Evolutionary conservation across 805 yeast species (phyloP), one percentile per base, ranked within the genome.

Genomic region (Pichia pseudocactophila): DNA sequence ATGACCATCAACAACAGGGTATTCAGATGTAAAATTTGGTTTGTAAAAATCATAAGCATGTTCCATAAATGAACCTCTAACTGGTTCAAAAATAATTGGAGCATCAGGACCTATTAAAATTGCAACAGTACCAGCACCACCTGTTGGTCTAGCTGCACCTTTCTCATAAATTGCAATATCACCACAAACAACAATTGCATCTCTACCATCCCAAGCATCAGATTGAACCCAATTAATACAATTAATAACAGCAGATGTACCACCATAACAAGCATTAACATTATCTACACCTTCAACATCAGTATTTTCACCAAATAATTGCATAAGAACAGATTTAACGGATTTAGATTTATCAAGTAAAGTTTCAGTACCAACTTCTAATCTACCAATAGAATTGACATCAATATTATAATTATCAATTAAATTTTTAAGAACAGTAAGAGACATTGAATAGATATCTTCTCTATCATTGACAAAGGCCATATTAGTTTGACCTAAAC

Each of bases 131-230:
- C 98, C 98, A 42, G 95, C 97, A 71, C 98, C 98, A 65, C 98
- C 98, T 41, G 98, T 92, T 60, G 98, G 98, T 74, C 98, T 82
- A 44, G 98, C 98, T 31, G 95, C 82, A 63, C 98, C 98, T 69
- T 89, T 78, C 57, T 89, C 88, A 68, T 92, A 92, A 54, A 92
- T 81, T 59, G 98, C 98, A 64, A 92, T 92, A 67, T 92, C 98
- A 66, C 97, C 97, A 61, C 92, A 80, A 18, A 90, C 96, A 43
- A 90, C 98, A 57, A 92, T 77, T 43, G 97, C 97, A 59, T 90
- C 88, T 65, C 97, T 80, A 50, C 98, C 98, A 60, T 92, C 98
- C 98, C 98, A 92, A 35, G 90, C 74, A 25, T 86, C 78, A 27
- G 96, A 86, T 69, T 92, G 97, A 52, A 92, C 66, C 97, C 98